Evolutionary conservation across 2,329 filamentous ascomycete species (phyloP).

Genomic region (Myriosclerotinia curreyana): DNA sequence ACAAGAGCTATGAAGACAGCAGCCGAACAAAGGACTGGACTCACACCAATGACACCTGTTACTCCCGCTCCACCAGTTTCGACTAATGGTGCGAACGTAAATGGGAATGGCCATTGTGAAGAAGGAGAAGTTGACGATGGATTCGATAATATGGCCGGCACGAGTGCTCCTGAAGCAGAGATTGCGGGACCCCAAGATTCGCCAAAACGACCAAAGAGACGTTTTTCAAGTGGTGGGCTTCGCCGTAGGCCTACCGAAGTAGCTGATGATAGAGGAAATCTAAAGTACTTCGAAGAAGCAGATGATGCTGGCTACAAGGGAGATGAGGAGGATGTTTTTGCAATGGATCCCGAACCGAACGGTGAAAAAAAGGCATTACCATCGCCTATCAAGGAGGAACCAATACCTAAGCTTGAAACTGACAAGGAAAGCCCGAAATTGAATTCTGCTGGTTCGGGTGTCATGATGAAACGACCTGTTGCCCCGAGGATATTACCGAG

Average conservation of each 20-base stretch:
- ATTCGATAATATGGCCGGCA: slow-evolving; percentile 50
- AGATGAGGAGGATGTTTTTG: slow-evolving; percentile 67
- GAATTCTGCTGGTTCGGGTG: not conserved
- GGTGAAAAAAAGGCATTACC: slow-evolving; percentile 14
- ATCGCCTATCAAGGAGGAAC: not conserved
- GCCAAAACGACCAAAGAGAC: slow-evolving; percentile 53
- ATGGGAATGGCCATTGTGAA: slow-evolving; percentile 18
- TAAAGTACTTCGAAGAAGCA: slow-evolving; percentile 90
- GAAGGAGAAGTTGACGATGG: slow-evolving; percentile 40
- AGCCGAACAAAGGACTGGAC: slow-evolving; percentile 29
- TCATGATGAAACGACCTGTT: not conserved
- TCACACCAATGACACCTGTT: slow-evolving; percentile 24
- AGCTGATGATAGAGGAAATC: slow-evolving; percentile 64
- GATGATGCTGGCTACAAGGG: slow-evolving; percentile 78
- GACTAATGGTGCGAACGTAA: not conserved
- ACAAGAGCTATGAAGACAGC: slow-evolving; percentile 36
- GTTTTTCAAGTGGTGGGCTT: slow-evolving; percentile 85
- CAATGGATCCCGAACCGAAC: slow-evolving; percentile 54
- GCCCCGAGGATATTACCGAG: not conserved
- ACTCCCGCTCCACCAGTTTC: slow-evolving; percentile 17
- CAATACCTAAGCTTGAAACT: not conserved
- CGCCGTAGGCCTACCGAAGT: slow-evolving; percentile 72
- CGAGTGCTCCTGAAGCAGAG: slow-evolving; percentile 62
- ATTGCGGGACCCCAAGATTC: slow-evolving; percentile 35
- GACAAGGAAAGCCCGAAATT: not conserved